Conservation (phyloP, 768 basidiomycete genomes). For the Naganishia antarctica region DNA sequence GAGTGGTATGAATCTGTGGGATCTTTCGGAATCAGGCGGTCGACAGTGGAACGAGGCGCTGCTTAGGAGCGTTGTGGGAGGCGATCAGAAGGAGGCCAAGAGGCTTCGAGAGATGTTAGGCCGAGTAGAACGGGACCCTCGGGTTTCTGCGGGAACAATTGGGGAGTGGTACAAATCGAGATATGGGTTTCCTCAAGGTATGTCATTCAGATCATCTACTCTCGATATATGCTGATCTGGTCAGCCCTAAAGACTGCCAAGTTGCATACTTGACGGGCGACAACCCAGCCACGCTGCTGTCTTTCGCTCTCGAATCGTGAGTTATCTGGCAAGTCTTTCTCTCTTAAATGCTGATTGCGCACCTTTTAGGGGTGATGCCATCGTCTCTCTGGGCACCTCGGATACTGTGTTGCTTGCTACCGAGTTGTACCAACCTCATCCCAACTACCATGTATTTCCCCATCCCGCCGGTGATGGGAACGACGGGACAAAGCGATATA, state of each 20-base stretch:
- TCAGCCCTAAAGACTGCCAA: slow-evolving; percentile 58
- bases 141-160: slow-evolving; percentile 59
- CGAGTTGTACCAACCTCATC: slow-evolving; percentile 52
- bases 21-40: slow-evolving; percentile 48
- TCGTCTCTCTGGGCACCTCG: slow-evolving; percentile 81
- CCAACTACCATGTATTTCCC: slow-evolving; percentile 47
- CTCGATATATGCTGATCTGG: not conserved
- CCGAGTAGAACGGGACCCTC: slow-evolving; percentile 65
- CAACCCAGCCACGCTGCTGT: slow-evolving; percentile 77
- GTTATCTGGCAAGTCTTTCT: slow-evolving; percentile 15
- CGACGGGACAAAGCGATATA: slow-evolving; percentile 54
- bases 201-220: slow-evolving; percentile 24
- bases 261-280: slow-evolving; percentile 84
- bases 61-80: slow-evolving; percentile 62
- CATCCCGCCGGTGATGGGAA: slow-evolving; percentile 51
- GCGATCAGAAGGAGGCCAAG: slow-evolving; percentile 46
- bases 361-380: slow-evolving; percentile 56
- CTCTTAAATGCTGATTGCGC: not conserved
- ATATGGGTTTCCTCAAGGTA: slow-evolving; percentile 70
- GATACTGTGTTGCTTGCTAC: slow-evolving; percentile 74
- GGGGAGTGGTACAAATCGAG: slow-evolving; percentile 65
- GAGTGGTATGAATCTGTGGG: slow-evolving; percentile 18
- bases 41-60: slow-evolving; percentile 69
- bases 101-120: slow-evolving; percentile 67
- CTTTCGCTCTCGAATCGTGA: slow-evolving; percentile 37